Base-by-base conservation (phyloP, 306 rosid genomes). In the Pterocarpus santalinus region DNA sequence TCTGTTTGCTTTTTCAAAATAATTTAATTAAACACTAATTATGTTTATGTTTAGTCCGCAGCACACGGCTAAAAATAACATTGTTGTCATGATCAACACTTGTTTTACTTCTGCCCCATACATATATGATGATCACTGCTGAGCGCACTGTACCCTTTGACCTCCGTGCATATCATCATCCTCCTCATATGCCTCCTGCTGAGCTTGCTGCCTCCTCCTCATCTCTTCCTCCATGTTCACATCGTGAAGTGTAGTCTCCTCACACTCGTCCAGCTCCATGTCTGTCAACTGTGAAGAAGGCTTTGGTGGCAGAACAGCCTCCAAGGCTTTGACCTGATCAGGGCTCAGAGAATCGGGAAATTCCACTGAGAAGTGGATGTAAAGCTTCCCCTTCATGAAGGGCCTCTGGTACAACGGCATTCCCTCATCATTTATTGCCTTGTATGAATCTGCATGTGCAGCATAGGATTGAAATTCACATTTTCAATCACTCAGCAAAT, bases 61-160 rank as follows among this genome's bases (percentile, higher is more conserved):
- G 58, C 12, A 32, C 14, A 52, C 61, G 14, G 55, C 76, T 56
- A 71, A 55, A 38, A 69, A 5, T 5, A 76, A 7, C 30, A 73
- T 56, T 11, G 65, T 41, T 30, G 10, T 30, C 22, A 47, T 32
- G n/a, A 65, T 72, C 65, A 72, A 9, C 39, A 65, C 35, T 14
- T 46, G 33, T 61, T 72, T 63, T 2, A 58, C 28, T 10, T 22
- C 7, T 1, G 5, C 22, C 10, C 38, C 11, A 2, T 9, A 16
- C 11, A 2, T 9, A 16, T 8, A 17, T 35, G 30, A 43, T 61
- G 10, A 60, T 83, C 62, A 92, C 91, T 92, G 97, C 85, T 92
- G 98, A 3, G 98, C 97, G 15, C 98, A 94, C 63, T 91, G 98
- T 10, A 92, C 98, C 75, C 98, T 90, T 77, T 92, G 98, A 38